Evolutionary conservation across 2,329 filamentous ascomycete species (phyloP).

Genomic region (Aspergillus puulaauensis): DNA sequence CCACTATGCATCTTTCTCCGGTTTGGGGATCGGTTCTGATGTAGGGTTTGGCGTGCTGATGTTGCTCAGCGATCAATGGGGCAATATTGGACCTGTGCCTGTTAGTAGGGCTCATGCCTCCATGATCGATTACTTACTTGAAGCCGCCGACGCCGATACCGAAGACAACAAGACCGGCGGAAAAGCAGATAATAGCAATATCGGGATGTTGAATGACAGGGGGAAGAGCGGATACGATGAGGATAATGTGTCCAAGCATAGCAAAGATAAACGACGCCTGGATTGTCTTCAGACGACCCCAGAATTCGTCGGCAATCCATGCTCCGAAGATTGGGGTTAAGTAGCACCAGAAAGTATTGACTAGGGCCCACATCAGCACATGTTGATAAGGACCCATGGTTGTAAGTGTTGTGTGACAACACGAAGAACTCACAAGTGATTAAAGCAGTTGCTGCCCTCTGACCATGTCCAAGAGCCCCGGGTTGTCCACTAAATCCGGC

Average conservation of each 20-base stretch:
- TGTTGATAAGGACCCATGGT: background rate
- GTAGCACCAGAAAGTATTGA: conserved; percentile 65
- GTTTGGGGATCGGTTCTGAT: conserved; percentile 53
- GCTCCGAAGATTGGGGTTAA: conserved; percentile 60
- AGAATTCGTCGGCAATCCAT: conserved; percentile 68
- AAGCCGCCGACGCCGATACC: conserved; percentile 75
- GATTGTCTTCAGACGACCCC: conserved; percentile 71
- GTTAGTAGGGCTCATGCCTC: background rate
- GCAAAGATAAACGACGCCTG: conserved; percentile 64
- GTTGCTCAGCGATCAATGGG: conserved; percentile 69
- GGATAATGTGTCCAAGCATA: conserved; percentile 66
- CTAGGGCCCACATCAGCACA: background rate
- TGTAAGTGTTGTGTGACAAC: background rate
- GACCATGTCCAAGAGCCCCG: conserved; percentile 60
- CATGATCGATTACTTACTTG: conserved; percentile 48
- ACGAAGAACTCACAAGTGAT: conserved; percentile 39
- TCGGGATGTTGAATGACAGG: conserved; percentile 59
- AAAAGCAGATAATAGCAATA: conserved; percentile 62
- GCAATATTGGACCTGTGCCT: conserved; percentile 62
- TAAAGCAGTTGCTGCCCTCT: conserved; percentile 56
- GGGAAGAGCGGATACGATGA: conserved; percentile 67
- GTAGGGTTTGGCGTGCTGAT: conserved; percentile 58
- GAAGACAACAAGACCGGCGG: conserved; percentile 65
- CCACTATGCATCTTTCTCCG: conserved; percentile 68
- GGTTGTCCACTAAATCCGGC: conserved; percentile 33